Conservation (phyloP, 768 basidiomycete species). For the Nidularia sp. region DNA sequence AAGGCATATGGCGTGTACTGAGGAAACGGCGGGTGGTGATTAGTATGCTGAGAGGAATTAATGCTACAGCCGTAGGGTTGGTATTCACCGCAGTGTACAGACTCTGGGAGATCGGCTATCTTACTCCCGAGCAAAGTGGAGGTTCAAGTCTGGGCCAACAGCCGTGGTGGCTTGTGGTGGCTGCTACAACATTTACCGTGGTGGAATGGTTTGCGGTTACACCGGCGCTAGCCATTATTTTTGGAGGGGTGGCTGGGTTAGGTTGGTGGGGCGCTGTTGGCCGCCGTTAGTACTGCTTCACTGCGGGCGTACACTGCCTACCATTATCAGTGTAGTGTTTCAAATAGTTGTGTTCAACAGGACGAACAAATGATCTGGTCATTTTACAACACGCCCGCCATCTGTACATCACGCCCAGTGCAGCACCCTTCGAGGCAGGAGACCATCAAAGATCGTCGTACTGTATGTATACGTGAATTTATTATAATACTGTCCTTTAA, state of each 20-base stretch:
- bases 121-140: conserved; percentile 18
- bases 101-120: conserved; percentile 32
- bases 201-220: conserved; percentile 36
- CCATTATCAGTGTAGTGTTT: too few species aligned
- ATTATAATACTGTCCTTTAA: too few species aligned
- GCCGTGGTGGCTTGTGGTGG: conserved; percentile 46
- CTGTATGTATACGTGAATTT: too few species aligned
- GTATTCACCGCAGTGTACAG: conserved; percentile 37
- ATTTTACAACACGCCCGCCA: too few species aligned
- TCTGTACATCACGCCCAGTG: too few species aligned
- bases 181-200: conserved; percentile 31
- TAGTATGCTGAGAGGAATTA: conserved; percentile 31
- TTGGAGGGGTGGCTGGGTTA: conserved; percentile 34
- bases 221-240: conserved; percentile 32
- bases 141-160: conserved; percentile 29
- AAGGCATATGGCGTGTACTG: conserved; percentile 27
- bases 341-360: too few species aligned
- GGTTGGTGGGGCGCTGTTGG: conserved; percentile 37
- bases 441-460: too few species aligned
- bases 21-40: conserved; percentile 21
- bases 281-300: too few species aligned
- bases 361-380: too few species aligned
- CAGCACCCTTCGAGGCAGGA: too few species aligned
- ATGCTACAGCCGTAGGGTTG: conserved; percentile 37
- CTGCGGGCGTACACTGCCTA: too few species aligned